These are phyloP conservation scores for Tuber brumale DNA, from an alignment of 495 filamentous ascomycete genomes.

Conservation along the genomic window DNA sequence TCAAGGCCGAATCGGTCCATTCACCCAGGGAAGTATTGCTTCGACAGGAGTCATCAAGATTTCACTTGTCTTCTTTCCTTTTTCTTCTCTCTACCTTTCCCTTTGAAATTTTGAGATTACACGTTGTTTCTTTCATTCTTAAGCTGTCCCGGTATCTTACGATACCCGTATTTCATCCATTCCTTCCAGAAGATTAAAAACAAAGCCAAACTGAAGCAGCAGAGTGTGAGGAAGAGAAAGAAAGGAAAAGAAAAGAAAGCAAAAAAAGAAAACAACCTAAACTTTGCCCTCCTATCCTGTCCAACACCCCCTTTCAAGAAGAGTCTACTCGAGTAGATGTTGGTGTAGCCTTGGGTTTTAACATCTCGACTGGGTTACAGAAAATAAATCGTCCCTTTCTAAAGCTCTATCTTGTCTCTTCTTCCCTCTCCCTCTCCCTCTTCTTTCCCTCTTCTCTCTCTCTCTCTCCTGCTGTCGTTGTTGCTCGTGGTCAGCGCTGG, in stretches of 20 bases:
- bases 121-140: background rate
- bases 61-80: background rate
- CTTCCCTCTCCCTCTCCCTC: background rate
- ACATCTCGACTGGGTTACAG: constrained; percentile 10
- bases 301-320: constrained; percentile 5
- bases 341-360: background rate
- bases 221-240: constrained; percentile 4
- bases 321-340: background rate
- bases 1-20: background rate
- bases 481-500: constrained; percentile 16
- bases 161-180: background rate
- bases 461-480: constrained; percentile 7
- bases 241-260: background rate
- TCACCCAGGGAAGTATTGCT: background rate
- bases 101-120: background rate
- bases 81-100: background rate
- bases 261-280: background rate
- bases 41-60: background rate
- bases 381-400: background rate
- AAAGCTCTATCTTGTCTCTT: background rate
- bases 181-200: background rate
- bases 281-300: background rate
- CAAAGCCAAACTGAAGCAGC: background rate
- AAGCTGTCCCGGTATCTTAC: background rate
- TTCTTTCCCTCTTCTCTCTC: constrained; percentile 4